Evolutionary conservation across 2,329 filamentous ascomycete genomes (phyloP).

Genomic region (Colletotrichum karsti): DNA sequence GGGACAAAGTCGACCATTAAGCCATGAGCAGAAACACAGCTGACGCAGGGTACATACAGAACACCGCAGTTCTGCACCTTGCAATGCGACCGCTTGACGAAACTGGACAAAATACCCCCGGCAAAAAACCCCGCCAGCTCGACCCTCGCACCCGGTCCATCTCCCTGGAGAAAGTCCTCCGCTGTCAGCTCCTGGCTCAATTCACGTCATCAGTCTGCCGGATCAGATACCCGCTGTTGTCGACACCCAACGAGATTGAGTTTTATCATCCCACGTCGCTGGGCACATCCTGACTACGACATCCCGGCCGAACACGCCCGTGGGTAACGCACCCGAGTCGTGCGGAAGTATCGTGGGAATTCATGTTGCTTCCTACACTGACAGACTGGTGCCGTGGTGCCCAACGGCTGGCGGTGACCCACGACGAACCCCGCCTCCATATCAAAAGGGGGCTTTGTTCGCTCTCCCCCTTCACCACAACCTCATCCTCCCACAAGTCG

Average conservation of each 20-base stretch:
- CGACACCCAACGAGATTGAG: slow-evolving; percentile 22
- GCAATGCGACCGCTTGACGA: not conserved
- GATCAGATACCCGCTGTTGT: not conserved
- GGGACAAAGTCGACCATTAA: not conserved
- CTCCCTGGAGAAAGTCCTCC: slow-evolving; percentile 7
- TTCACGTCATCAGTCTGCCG: slow-evolving; percentile 8
- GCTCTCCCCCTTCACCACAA: not conserved
- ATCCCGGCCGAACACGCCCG: not conserved
- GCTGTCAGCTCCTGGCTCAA: not conserved
- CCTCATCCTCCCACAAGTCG: not conserved
- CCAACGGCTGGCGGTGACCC: not conserved
- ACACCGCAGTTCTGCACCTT: not conserved
- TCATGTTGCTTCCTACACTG: not conserved
- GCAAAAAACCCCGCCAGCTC: not conserved
- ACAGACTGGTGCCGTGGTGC: not conserved
- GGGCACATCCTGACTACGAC: not conserved
- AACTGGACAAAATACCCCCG: not conserved
- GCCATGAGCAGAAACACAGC: not conserved
- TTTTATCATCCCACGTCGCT: slow-evolving; percentile 8
- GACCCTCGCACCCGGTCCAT: not conserved
- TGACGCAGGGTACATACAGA: not conserved
- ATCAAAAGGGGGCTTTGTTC: not conserved
- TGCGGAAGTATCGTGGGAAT: slow-evolving; percentile 3
- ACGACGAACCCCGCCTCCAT: not conserved
- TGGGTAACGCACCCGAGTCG: slow-evolving; percentile 3